phyloP scores from a whole-genome alignment of 176 grass and related monocot species.

The Oryza brachyantha region DNA sequence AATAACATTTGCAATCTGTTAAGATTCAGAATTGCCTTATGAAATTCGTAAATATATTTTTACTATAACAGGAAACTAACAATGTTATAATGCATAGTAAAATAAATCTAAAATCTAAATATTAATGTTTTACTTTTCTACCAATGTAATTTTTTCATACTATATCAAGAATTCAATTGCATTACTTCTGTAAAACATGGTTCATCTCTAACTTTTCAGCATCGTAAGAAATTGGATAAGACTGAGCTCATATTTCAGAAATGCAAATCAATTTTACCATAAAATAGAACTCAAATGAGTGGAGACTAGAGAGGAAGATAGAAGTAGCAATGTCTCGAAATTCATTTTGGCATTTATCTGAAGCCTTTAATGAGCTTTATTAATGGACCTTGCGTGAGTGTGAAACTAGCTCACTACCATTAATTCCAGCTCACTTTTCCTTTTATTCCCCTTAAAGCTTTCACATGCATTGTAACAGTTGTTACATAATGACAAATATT shows the following conservation, averaged over 20 bases:
- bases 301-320: background rate
- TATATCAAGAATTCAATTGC: background rate
- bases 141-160: background rate
- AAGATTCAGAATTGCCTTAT: background rate
- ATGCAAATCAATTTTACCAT: background rate
- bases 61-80: background rate
- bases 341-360: background rate
- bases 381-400: constrained; percentile 2
- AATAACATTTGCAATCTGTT: background rate
- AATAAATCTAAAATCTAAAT: too few species aligned
- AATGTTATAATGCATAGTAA: background rate
- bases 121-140: background rate
- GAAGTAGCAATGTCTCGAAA: background rate
- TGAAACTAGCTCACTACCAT: constrained; percentile 14
- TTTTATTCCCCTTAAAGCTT: background rate
- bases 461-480: background rate
- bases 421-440: constrained; percentile 9
- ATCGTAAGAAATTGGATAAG: background rate
- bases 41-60: background rate
- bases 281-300: background rate
- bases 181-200: background rate
- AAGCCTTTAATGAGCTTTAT: background rate
- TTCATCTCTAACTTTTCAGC: background rate
- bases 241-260: background rate
- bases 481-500: background rate